Evolutionary conservation across 2,329 filamentous ascomycete genomes (phyloP).

Genomic region (Sporothrix brunneoviolacea): DNA sequence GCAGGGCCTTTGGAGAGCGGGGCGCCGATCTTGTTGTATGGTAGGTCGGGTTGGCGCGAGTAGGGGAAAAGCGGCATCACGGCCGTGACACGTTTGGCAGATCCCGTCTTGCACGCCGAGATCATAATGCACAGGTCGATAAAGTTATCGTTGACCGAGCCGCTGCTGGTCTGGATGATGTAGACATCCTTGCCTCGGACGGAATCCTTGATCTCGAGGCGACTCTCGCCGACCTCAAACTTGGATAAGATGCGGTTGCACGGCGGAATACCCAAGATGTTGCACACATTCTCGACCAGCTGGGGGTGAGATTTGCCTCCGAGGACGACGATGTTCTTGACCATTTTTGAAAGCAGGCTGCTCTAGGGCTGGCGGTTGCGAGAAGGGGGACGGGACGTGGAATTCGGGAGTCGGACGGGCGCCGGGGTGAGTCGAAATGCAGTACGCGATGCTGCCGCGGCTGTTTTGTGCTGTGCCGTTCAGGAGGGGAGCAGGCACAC

Average conservation of each 20-base stretch:
- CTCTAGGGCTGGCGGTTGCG: not conserved
- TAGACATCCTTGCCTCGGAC: constrained; percentile 98
- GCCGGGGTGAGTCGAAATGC: not conserved
- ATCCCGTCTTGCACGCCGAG: constrained; percentile 82
- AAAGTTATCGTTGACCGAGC: constrained; percentile 90
- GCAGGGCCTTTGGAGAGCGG: constrained; percentile 62
- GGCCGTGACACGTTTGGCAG: constrained; percentile 85
- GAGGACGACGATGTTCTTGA: constrained; percentile 89
- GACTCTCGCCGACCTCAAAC: constrained; percentile 91
- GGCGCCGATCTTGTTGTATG: constrained; percentile 92
- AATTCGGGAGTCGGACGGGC: no score
- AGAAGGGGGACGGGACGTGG: no score
- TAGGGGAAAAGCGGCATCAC: constrained; percentile 95
- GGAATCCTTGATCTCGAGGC: constrained; percentile 92
- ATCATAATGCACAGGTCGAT: constrained; percentile 97
- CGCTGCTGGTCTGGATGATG: constrained; percentile 91
- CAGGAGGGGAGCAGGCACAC: not conserved
- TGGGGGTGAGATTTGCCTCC: constrained; percentile 89
- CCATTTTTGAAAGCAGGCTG: constrained; percentile 51
- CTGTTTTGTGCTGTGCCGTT: not conserved
- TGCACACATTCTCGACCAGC: constrained; percentile 80
- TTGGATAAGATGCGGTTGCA: constrained; percentile 81
- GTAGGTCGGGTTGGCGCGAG: constrained; percentile 89
- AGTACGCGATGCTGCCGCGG: not conserved
- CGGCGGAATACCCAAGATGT: constrained; percentile 77